These are phyloP conservation scores for Microdochium nivale DNA, from an alignment of 2,329 filamentous ascomycete species.

Conservation along the genomic window DNA sequence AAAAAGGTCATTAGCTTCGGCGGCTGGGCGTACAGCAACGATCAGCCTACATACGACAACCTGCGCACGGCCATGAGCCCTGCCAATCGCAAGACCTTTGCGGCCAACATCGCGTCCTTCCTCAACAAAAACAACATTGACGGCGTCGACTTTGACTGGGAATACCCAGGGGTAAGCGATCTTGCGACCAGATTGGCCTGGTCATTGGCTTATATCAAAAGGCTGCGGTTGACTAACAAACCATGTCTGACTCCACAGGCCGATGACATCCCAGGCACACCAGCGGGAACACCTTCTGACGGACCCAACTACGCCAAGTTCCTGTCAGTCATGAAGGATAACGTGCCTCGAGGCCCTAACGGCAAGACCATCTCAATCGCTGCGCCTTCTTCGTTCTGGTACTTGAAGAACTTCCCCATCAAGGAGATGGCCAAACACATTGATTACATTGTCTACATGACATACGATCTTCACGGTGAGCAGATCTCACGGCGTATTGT, in stretches of 20 bases:
- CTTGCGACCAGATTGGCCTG: background rate
- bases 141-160: conserved; percentile 27
- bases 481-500: background rate
- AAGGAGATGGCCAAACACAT: conserved; percentile 6
- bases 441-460: conserved; percentile 15
- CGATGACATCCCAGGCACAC: background rate
- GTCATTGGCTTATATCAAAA: background rate
- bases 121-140: conserved; percentile 14
- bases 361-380: conserved; percentile 9
- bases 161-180: conserved; percentile 16
- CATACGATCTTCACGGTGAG: conserved; percentile 2
- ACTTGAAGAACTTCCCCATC: conserved; percentile 12
- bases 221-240: background rate
- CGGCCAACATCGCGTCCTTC: conserved; percentile 14
- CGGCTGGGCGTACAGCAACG: conserved; percentile 10
- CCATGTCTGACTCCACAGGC: background rate
- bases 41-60: conserved; percentile 8
- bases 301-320: conserved; percentile 8
- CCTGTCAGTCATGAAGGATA: conserved; percentile 3
- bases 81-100: conserved; percentile 7
- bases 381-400: conserved; percentile 16
- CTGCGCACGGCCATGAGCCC: conserved; percentile 5
- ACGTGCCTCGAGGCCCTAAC: background rate
- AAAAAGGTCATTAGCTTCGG: conserved; percentile 11
- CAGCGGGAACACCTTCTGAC: conserved; percentile 2